Evolutionary conservation across 2,329 filamentous ascomycete genomes (phyloP).

Genomic region (Trichoderma sp.): DNA sequence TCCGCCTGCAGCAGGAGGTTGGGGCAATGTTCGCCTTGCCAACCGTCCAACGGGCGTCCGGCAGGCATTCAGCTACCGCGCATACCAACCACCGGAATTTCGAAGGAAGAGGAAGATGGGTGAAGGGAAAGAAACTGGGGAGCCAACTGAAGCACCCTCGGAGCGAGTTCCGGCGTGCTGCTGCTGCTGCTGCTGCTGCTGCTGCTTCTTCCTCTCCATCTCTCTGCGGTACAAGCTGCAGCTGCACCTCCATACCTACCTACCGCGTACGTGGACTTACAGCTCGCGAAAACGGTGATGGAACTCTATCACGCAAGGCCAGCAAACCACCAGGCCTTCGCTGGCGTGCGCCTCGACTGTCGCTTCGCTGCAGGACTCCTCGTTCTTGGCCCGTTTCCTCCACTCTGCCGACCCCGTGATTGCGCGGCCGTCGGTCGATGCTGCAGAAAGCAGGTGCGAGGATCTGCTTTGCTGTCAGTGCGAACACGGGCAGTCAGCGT

Average conservation of each 20-base stretch:
- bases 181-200: neutral
- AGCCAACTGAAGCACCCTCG: neutral
- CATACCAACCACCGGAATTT: conserved; percentile 12
- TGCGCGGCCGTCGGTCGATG: conserved; percentile 19
- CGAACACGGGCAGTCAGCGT: neutral
- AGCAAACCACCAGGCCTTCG: conserved; percentile 16
- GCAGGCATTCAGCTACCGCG: neutral
- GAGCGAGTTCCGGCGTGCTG: neutral
- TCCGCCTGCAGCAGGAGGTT: neutral
- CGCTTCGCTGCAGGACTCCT: conserved; percentile 10
- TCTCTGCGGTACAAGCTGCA: neutral
- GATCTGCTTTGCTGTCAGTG: conserved; percentile 11
- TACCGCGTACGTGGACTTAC: neutral
- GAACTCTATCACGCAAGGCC: conserved; percentile 17
- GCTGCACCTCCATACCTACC: neutral
- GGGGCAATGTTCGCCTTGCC: neutral
- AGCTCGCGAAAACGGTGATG: conserved; percentile 14
- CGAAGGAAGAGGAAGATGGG: neutral
- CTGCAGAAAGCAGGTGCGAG: conserved; percentile 19
- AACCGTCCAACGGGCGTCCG: neutral
- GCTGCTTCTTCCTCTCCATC: neutral
- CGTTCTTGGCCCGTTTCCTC: conserved; percentile 4
- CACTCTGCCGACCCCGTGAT: conserved; percentile 10
- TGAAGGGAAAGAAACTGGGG: too few relatives aligned
- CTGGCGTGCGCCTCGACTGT: conserved; percentile 18